Conservation (phyloP, 2,329 filamentous ascomycete species). For the Cladosporium sp. region DNA sequence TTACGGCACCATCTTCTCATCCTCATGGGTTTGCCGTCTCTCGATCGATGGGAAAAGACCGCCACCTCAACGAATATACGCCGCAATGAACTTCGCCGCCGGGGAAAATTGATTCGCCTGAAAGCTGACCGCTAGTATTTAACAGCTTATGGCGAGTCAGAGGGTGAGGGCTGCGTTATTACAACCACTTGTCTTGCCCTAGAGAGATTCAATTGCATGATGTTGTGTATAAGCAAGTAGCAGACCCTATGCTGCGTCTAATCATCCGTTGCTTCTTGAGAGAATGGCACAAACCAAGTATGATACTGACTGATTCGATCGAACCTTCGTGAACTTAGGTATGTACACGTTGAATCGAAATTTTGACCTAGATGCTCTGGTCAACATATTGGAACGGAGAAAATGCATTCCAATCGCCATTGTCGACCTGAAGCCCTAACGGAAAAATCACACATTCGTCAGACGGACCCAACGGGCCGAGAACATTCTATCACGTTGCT, state of each 20-base stretch:
- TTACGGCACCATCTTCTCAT: not conserved
- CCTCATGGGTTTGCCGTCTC: not conserved
- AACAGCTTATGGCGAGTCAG: not conserved
- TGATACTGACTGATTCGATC: not conserved
- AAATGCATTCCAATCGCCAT: not conserved
- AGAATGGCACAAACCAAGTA: not conserved
- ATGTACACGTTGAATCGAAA: not conserved
- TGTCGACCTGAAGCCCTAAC: not conserved
- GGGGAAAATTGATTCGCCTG: not conserved
- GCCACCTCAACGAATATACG: not conserved
- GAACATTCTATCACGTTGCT: not conserved
- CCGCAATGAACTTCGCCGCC: not conserved
- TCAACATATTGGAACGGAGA: not conserved
- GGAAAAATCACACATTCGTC: not conserved
- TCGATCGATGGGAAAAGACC: not conserved
- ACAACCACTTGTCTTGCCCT: not conserved
- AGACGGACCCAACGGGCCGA: not conserved
- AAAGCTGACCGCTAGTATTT: not conserved
- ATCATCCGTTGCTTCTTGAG: not conserved
- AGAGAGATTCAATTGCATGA: not conserved
- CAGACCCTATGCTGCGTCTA: not conserved
- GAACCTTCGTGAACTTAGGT: not conserved
- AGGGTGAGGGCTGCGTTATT: not conserved
- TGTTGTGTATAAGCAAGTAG: not conserved
- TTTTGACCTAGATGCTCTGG: not conserved